These are phyloP conservation scores for Paramecium bursaria DNA, from an alignment of 73 alveolate species.

Conservation along the genomic window DNA sequence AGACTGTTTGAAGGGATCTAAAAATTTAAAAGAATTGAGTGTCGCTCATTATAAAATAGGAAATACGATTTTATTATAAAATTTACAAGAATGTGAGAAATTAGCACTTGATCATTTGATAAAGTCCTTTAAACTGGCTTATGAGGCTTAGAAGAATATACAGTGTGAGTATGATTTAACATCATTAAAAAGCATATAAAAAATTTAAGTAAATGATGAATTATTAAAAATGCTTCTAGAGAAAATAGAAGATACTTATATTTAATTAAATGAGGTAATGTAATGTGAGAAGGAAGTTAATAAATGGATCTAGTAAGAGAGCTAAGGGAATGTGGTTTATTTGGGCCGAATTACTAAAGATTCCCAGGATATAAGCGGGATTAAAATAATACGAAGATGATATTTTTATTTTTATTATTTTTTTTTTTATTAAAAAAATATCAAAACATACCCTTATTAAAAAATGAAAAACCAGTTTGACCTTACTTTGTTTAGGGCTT, in stretches of 20 bases:
- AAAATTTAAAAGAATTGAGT: slow-evolving; percentile 52
- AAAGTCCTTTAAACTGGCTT: not conserved
- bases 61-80: slow-evolving; percentile 29
- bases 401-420: no score
- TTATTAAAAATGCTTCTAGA: slow-evolving; percentile 15
- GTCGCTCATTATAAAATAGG: slow-evolving; percentile 46
- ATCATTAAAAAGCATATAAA: slow-evolving; percentile 9
- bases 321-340: no score
- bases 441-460: no score
- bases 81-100: slow-evolving; percentile 28
- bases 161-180: slow-evolving; percentile 32
- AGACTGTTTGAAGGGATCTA: not conserved
- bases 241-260: slow-evolving; percentile 46
- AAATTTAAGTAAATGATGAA: not conserved
- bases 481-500: no score
- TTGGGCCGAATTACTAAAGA: no score
- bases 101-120: not conserved
- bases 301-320: no score
- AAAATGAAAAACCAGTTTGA: no score
- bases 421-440: no score
- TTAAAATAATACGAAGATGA: no score
- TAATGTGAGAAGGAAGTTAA: slow-evolving; percentile 28
- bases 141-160: not conserved
- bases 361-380: no score
- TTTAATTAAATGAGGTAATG: slow-evolving; percentile 12